Percentiles rank a stretch among this genome's conserved stretches.
Conservation (phyloP, 2,329 filamentous ascomycete species). For the Scolecobasidium constrictum region DNA sequence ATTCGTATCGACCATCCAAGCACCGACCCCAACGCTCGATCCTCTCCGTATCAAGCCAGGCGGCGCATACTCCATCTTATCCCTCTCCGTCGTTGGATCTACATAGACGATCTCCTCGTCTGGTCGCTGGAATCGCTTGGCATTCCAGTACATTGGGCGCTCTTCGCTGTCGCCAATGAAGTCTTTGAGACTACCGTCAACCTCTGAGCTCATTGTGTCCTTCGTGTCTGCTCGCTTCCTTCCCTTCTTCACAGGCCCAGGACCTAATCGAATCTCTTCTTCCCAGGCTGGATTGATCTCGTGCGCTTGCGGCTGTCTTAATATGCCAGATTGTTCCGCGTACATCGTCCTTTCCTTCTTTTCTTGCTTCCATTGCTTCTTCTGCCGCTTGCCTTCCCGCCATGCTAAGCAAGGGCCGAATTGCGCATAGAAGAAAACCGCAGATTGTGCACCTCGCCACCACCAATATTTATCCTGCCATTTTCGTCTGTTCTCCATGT, state of each 20-base stretch:
- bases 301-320: constrained; percentile 72
- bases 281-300: constrained; percentile 83
- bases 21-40: neutral
- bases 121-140: constrained; percentile 70
- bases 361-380: constrained; percentile 59
- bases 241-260: constrained; percentile 48
- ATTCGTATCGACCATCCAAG: neutral
- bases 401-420: constrained; percentile 65
- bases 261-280: constrained; percentile 76
- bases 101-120: constrained; percentile 59
- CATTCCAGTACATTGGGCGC: constrained; percentile 47
- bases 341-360: constrained; percentile 47
- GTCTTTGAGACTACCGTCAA: constrained; percentile 24
- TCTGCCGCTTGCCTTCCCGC: constrained; percentile 56
- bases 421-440: constrained; percentile 66
- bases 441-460: constrained; percentile 53
- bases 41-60: constrained; percentile 19
- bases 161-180: constrained; percentile 17
- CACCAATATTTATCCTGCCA: constrained; percentile 17
- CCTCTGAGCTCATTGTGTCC: constrained; percentile 48
- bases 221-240: constrained; percentile 41
- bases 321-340: constrained; percentile 35
- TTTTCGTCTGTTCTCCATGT: neutral
- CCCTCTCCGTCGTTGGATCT: constrained; percentile 40
- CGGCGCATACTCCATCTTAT: constrained; percentile 13